Percentiles rank a stretch among this genome's conserved stretches.
phyloP scores from a whole-genome alignment of 179 eudicot genomes.

The Camellia oleifera region DNA sequence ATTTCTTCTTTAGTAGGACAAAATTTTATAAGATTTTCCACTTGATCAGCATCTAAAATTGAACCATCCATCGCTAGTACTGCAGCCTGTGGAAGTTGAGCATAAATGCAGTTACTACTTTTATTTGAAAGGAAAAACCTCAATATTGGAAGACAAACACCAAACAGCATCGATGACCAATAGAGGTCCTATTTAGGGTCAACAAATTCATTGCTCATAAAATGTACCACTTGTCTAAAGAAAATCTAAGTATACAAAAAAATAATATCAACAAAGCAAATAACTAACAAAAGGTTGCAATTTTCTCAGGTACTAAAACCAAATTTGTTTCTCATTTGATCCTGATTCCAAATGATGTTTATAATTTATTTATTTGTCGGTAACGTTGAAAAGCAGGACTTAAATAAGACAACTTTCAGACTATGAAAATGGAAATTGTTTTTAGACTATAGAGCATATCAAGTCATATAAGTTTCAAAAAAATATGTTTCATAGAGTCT shows the following conservation, averaged over 20 bases:
- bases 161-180: background rate
- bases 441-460: no score
- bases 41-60: conserved; percentile 90
- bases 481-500: no score
- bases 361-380: no score
- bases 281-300: background rate
- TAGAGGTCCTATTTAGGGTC: background rate
- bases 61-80: conserved; percentile 82
- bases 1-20: conserved; percentile 97
- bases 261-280: no score
- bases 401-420: no score
- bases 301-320: no score
- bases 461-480: no score
- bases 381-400: no score
- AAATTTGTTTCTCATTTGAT: background rate
- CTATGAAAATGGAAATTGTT: no score
- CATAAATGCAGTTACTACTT: background rate
- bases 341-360: background rate
- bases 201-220: background rate
- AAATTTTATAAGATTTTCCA: conserved; percentile 81
- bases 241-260: background rate
- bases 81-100: conserved; percentile 54
- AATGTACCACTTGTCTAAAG: background rate
- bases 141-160: background rate
- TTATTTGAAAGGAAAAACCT: background rate